Evolutionary conservation across 2,329 filamentous ascomycete genomes (phyloP).

Genomic region (Claviceps monticola): DNA sequence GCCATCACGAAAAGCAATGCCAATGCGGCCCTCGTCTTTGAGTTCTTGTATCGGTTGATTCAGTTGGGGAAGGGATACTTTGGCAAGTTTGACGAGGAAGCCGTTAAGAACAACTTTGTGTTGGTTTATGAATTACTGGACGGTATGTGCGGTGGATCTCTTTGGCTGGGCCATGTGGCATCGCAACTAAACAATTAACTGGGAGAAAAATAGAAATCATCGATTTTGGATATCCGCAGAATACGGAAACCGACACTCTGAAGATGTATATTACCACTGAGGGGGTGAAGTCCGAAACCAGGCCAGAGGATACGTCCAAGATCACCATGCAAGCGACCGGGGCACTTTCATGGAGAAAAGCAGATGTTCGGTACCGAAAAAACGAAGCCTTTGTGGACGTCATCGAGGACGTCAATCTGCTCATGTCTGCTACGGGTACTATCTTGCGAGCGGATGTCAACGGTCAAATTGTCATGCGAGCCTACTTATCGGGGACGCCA

Average conservation of each 20-base stretch:
- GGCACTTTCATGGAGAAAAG: conserved; percentile 89
- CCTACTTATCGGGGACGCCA: conserved; percentile 88
- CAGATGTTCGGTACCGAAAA: conserved; percentile 97
- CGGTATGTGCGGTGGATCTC: conserved; percentile 35
- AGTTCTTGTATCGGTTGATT: conserved; percentile 90
- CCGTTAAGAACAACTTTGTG: conserved; percentile 99
- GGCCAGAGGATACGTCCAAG: conserved; percentile 83
- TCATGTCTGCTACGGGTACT: conserved; percentile 96
- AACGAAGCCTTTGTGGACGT: conserved; percentile 99
- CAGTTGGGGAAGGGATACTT: conserved; percentile 90
- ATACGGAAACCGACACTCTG: conserved; percentile 94
- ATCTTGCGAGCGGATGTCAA: conserved; percentile 93
- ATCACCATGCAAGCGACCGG: conserved; percentile 99
- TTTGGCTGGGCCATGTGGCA: background rate
- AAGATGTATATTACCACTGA: conserved; percentile 99
- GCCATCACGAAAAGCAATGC: conserved; percentile 98
- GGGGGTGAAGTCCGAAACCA: conserved; percentile 83
- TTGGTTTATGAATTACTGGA: conserved; percentile 94
- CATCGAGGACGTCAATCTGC: conserved; percentile 95
- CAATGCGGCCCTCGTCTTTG: conserved; percentile 94
- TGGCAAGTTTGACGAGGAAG: conserved; percentile 97
- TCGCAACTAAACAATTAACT: background rate
- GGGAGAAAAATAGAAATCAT: conserved; percentile 58
- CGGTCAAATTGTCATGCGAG: conserved; percentile 96
- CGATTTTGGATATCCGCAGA: conserved; percentile 97